Percentiles rank a stretch among this genome's conserved stretches.
Conservation (phyloP, 306 rosid species). For the Cucurbita maxima region DNA sequence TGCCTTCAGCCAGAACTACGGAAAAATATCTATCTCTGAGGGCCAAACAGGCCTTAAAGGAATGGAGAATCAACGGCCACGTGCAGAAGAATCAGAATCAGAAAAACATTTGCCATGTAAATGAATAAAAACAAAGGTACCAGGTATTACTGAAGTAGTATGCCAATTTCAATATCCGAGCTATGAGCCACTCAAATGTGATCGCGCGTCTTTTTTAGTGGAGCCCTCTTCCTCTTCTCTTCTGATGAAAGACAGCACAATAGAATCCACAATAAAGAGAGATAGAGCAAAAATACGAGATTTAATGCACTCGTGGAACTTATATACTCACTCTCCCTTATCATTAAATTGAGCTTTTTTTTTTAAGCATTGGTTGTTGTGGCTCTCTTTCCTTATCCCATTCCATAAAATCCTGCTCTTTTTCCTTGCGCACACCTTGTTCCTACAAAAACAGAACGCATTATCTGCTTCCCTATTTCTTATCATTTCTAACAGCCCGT, state of each 20-base stretch:
- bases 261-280: neutral
- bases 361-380: conserved; percentile 58
- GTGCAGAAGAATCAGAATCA: neutral
- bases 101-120: conserved; percentile 1
- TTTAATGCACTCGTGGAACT: conserved; percentile 68
- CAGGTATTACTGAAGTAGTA: too few species aligned
- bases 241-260: too few species aligned
- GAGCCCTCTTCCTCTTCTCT: too few species aligned
- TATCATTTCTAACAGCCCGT: conserved; percentile 13
- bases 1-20: too few species aligned
- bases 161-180: too few species aligned
- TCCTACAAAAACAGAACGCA: conserved; percentile 28
- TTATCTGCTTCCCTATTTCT: conserved; percentile 28
- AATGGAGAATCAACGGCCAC: neutral
- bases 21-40: neutral
- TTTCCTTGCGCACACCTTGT: conserved; percentile 2
- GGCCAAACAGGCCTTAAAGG: neutral
- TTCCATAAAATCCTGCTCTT: conserved; percentile 20
- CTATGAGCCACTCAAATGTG: too few species aligned
- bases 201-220: too few species aligned
- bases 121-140: too few species aligned
- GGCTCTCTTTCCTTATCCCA: conserved; percentile 98
- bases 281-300: conserved; percentile 10
- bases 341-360: conserved; percentile 29
- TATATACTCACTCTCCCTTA: conserved; percentile 35